Evolutionary conservation across 306 rosid species (phyloP).

Genomic region (Sesbania bispinosa): DNA sequence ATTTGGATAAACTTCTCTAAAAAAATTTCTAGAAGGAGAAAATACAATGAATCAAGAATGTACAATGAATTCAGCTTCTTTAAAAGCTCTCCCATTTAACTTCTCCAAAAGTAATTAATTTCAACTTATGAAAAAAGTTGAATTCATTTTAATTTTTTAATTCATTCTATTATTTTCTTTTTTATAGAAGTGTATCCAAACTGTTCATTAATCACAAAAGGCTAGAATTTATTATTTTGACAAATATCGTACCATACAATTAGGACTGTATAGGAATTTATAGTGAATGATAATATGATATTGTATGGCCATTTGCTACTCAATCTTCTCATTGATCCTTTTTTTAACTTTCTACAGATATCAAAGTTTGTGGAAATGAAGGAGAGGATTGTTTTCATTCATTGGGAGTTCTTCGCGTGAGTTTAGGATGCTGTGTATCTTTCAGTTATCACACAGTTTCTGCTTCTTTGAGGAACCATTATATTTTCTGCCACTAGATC

Average conservation of each 20-base stretch:
- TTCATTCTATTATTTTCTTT: no score
- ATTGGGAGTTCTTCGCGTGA: slow-evolving; percentile 80
- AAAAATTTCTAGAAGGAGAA: no score
- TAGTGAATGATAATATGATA: not conserved
- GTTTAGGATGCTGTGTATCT: slow-evolving; percentile 86
- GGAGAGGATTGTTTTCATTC: slow-evolving; percentile 69
- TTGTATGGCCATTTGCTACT: not conserved
- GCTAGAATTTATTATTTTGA: not conserved
- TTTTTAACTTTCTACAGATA: slow-evolving; percentile 46
- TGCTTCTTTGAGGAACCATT: not conserved
- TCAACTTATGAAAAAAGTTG: no score
- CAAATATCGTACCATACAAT: not conserved
- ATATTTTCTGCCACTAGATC: not conserved
- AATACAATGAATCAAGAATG: no score
- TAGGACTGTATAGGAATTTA: not conserved
- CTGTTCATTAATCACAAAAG: not conserved
- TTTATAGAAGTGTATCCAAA: no score
- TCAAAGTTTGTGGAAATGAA: slow-evolving; percentile 61
- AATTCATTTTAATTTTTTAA: no score
- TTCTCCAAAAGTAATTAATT: no score
- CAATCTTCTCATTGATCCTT: not conserved
- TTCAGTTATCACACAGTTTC: slow-evolving; percentile 16
- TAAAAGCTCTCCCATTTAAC: no score
- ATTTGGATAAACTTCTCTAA: no score
- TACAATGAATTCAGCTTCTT: no score